Percentiles rank a stretch among this genome's conserved stretches.
phyloP scores from a whole-genome alignment of 2,329 filamentous ascomycete species.

The Aspergillus sp. region DNA sequence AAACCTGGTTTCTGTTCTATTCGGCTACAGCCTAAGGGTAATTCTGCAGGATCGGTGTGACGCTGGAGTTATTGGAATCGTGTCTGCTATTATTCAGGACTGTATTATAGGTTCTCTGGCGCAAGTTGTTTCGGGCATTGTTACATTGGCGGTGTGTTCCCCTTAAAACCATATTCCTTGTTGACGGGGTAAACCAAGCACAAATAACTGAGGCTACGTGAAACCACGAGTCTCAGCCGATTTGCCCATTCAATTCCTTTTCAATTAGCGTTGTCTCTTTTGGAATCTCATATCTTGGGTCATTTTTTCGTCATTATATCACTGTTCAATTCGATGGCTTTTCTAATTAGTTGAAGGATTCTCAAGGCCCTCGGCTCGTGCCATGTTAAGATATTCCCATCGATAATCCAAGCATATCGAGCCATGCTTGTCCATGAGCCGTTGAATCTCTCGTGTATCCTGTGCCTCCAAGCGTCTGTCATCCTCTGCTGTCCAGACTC shows the following conservation, averaged over 20 bases:
- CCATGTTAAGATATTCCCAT: slow-evolving; percentile 38
- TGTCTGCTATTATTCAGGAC: not conserved
- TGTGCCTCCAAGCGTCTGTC: slow-evolving; percentile 38
- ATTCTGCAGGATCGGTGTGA: slow-evolving; percentile 17
- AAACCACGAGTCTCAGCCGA: not conserved
- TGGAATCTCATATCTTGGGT: not conserved
- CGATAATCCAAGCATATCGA: slow-evolving; percentile 32
- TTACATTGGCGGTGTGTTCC: not conserved
- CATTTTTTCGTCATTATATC: not conserved
- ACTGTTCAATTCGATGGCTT: slow-evolving; percentile 5
- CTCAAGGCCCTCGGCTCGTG: slow-evolving; percentile 22
- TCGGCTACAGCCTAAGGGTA: not conserved
- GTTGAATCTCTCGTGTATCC: slow-evolving; percentile 34
- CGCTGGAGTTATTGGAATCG: slow-evolving; percentile 8
- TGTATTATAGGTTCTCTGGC: slow-evolving; percentile 12
- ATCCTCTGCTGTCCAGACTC: slow-evolving; percentile 51
- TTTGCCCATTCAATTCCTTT: not conserved
- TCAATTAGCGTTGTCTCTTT: not conserved
- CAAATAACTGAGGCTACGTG: not conserved
- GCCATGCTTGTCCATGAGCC: slow-evolving; percentile 47
- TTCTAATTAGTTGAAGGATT: slow-evolving; percentile 1
- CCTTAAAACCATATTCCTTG: not conserved
- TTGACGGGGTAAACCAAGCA: not conserved
- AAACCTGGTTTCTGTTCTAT: not conserved
- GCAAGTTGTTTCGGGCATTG: not conserved